Percentiles rank a stretch among this genome's conserved stretches.
These are phyloP conservation scores for Penicillium sp. DNA, from an alignment of 2,329 filamentous ascomycete species.

Conservation along the genomic window DNA sequence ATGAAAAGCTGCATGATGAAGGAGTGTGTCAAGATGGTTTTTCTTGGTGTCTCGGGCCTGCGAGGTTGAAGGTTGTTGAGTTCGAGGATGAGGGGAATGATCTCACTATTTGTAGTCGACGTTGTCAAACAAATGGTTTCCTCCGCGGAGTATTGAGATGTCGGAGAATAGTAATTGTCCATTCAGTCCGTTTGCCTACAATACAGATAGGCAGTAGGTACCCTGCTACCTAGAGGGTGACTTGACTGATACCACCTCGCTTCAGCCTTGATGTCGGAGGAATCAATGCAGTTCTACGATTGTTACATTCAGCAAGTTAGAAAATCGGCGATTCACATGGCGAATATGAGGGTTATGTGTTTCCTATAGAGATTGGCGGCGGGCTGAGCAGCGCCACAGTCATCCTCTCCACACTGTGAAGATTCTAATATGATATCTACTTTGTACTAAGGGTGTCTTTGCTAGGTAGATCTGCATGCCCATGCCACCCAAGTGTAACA, in stretches of 20 bases:
- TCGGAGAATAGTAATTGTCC: background rate
- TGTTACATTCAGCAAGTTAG: background rate
- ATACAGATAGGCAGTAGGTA: background rate
- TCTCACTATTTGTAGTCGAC: constrained; percentile 13
- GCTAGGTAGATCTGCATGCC: background rate
- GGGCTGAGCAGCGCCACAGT: background rate
- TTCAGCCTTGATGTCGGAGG: background rate
- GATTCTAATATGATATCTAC: too few relatives aligned
- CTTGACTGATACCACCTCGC: background rate
- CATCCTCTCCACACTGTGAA: background rate
- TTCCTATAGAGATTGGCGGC: background rate
- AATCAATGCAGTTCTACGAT: too few relatives aligned
- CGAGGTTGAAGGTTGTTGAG: constrained; percentile 5
- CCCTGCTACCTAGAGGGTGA: background rate
- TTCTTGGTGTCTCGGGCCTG: constrained; percentile 7
- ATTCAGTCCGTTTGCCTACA: background rate
- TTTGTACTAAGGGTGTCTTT: background rate
- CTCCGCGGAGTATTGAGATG: background rate
- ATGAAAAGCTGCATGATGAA: constrained; percentile 13
- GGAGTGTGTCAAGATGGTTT: background rate
- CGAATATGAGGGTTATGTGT: background rate
- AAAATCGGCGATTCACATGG: too few relatives aligned
- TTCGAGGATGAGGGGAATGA: background rate
- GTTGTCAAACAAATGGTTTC: background rate
- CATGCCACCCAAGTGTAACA: background rate